Base-by-base conservation (phyloP, 176 grass and related monocot species). In the Guadua angustifolia region DNA sequence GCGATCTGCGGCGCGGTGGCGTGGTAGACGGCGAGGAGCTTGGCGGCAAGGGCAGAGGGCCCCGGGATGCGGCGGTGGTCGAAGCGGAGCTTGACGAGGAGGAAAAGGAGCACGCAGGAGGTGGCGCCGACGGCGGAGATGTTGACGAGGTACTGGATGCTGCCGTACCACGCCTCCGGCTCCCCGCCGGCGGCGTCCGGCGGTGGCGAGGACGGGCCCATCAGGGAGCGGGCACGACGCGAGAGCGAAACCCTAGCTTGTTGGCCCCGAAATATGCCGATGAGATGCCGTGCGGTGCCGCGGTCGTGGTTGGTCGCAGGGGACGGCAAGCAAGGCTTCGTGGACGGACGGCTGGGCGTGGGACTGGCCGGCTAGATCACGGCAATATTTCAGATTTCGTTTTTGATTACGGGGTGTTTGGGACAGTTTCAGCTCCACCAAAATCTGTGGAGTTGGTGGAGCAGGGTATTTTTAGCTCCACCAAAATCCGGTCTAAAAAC, bases 31-130 rank as follows among this genome's bases (percentile, higher is more conserved):
- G 96, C 90, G 68, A 94, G 91, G 55, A 99, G 93, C 89, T 99
- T 99, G 77, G 96, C 90, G 26, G 88, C 82, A 18, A 99, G 88
- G 63, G 96, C 96, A 42, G 93, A 90, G 8, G 96, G 89, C 19
- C 96, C 96, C 36, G 93, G 93, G 77, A 99, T 95, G 86, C 93
- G 96, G 86, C 93, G 91, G 83, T 99, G 96, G 73, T 99, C 96
- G 85, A 77, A 88, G 9, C 96, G 93, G 74, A 99, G 89, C 91
- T 99, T 99, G 58, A 99, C 91, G 72, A 99, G 82, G 75, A 99
- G 83, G 74, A 99, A 99, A 16, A 99, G 89, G 44, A 99, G 91
- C 36, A 99, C 89, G 78, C 96, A 99, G 73, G 78, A 94, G 60
- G 91, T 80, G 43, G 93, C 88, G 19, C 96, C 96, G 19, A 93